phyloP scores from a whole-genome alignment of 1,284 basidiomycete genomes.

The Laetiporus sulphureus region DNA sequence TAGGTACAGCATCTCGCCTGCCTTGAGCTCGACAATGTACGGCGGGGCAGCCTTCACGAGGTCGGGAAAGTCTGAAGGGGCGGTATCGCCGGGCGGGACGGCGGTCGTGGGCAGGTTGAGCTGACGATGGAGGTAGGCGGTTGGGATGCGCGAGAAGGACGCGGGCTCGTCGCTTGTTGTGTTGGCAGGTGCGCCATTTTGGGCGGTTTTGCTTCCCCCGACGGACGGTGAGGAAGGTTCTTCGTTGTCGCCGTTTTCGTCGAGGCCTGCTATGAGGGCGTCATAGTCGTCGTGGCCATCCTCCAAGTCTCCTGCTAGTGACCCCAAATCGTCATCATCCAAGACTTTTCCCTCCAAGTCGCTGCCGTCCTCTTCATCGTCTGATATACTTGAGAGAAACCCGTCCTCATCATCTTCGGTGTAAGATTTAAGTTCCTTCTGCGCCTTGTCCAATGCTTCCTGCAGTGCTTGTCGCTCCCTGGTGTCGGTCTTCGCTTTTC shows the following conservation, averaged over 20 bases:
- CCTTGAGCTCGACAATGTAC: slow-evolving; percentile 25
- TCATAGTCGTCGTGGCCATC: slow-evolving; percentile 20
- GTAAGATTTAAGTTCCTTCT: slow-evolving; percentile 21
- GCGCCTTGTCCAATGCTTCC: slow-evolving; percentile 19
- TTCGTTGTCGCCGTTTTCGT: slow-evolving; percentile 13
- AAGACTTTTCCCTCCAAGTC: slow-evolving; percentile 1
- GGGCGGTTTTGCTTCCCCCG: too few species aligned
- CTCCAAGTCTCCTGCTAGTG: slow-evolving; percentile 12
- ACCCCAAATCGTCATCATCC: slow-evolving; percentile 5
- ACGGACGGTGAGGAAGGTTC: slow-evolving; percentile 4
- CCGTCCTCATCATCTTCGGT: slow-evolving; percentile 20
- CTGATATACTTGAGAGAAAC: slow-evolving; percentile 8
- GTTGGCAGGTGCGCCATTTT: slow-evolving; percentile 7
- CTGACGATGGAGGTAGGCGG: slow-evolving; percentile 23
- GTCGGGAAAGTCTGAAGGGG: slow-evolving; percentile 15
- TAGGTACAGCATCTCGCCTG: slow-evolving; percentile 28
- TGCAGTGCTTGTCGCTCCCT: slow-evolving; percentile 19
- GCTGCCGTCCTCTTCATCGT: slow-evolving; percentile 10
- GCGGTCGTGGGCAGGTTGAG: slow-evolving; percentile 26
- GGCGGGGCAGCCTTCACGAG: slow-evolving; percentile 21
- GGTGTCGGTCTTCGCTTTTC: slow-evolving; percentile 16
- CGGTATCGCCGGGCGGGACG: slow-evolving; percentile 10
- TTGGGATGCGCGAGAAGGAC: slow-evolving; percentile 27
- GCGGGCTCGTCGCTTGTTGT: slow-evolving; percentile 17
- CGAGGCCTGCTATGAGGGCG: slow-evolving; percentile 13